Percentiles rank a stretch among this genome's conserved stretches.
phyloP scores from a whole-genome alignment of 306 rosid genomes.

The Trichosanthes cucumerina region DNA sequence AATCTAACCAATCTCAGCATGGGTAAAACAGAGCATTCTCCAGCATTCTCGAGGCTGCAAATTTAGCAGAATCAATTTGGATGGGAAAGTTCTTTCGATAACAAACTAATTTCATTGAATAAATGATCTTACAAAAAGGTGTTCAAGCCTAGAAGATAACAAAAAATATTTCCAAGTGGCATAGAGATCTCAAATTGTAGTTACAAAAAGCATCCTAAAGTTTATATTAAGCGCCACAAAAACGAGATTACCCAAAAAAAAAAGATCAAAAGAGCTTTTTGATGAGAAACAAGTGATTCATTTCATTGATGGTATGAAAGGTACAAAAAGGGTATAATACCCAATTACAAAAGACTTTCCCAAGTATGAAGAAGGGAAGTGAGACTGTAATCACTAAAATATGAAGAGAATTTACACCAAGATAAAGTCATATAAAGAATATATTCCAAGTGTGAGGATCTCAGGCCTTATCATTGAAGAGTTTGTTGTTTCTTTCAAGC shows the following conservation, averaged over 20 bases:
- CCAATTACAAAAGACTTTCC: too few species aligned
- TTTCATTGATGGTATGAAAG: too few species aligned
- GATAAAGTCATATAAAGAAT: too few species aligned
- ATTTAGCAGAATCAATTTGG: constrained; percentile 18
- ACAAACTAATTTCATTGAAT: background rate
- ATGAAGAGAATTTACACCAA: too few species aligned
- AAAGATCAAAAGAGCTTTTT: background rate
- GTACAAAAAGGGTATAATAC: too few species aligned
- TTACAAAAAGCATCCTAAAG: background rate
- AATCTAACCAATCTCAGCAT: constrained; percentile 79
- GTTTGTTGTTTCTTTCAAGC: too few species aligned
- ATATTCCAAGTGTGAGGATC: too few species aligned
- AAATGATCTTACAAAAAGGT: background rate
- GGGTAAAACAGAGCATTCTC: constrained; percentile 76
- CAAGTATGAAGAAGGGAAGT: too few species aligned
- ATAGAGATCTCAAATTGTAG: background rate
- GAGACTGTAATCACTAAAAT: too few species aligned
- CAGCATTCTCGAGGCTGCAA: constrained; percentile 92
- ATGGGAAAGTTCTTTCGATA: background rate
- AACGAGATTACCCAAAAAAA: background rate
- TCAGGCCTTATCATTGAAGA: too few species aligned
- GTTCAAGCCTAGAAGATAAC: background rate
- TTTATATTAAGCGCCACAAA: background rate
- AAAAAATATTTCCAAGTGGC: background rate
- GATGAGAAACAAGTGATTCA: too few species aligned